A percentile compares a stretch with the other conserved stretches of the same genome.
Evolutionary conservation across 2,329 filamentous ascomycete species (phyloP).

Genomic region (Apiospora phragmitis): DNA sequence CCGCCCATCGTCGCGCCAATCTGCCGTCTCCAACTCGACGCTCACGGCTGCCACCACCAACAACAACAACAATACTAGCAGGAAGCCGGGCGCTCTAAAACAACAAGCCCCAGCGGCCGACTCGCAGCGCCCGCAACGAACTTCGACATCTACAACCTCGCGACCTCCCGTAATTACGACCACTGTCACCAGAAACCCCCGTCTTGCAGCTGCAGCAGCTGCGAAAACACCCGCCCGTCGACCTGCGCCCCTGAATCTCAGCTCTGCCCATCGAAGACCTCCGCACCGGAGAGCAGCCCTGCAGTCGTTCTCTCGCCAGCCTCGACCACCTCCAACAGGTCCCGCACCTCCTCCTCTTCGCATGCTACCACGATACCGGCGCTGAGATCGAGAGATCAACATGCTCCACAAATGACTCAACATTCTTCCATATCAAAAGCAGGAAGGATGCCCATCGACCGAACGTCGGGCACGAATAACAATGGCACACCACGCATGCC

Average conservation of each 20-base stretch:
- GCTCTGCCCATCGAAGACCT: neutral
- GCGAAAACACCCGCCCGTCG: neutral
- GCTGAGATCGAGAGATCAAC: slow-evolving; percentile 36
- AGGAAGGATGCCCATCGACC: slow-evolving; percentile 39
- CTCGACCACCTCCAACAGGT: slow-evolving; percentile 1
- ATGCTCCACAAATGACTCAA: slow-evolving; percentile 35
- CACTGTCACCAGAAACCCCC: slow-evolving; percentile 11
- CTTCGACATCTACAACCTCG: neutral
- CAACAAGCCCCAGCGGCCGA: neutral
- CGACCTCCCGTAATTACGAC: slow-evolving; percentile 13
- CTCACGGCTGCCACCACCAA: neutral
- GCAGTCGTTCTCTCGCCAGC: slow-evolving; percentile 4
- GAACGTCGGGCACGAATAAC: slow-evolving; percentile 49
- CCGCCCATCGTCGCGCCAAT: slow-evolving; percentile 17
- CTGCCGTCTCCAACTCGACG: slow-evolving; percentile 13
- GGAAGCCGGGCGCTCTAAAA: neutral
- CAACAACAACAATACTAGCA: neutral
- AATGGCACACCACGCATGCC: slow-evolving; percentile 65
- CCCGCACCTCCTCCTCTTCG: slow-evolving; percentile 5
- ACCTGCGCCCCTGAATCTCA: slow-evolving; percentile 4
- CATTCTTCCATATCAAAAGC: slow-evolving; percentile 29
- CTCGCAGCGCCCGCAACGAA: neutral
- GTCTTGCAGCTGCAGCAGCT: slow-evolving; percentile 10
- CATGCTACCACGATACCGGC: neutral
- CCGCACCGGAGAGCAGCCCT: neutral